Percentiles rank a stretch among this genome's conserved stretches.
These are phyloP conservation scores for Umbelopsis isabellina DNA, from an alignment of 192 early-diverging fungal species.

Conservation along the genomic window DNA sequence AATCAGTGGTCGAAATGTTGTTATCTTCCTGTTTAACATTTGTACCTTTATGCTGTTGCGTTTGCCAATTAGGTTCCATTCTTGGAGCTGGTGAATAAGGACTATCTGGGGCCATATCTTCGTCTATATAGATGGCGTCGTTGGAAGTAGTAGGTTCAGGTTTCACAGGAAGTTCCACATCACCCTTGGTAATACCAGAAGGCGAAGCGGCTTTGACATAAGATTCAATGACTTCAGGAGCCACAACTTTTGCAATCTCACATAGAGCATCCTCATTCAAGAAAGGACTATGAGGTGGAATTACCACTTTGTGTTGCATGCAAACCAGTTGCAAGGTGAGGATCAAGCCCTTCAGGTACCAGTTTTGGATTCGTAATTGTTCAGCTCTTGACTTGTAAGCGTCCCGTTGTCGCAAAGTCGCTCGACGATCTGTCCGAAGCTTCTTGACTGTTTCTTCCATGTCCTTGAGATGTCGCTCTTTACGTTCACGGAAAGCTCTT, in stretches of 20 bases:
- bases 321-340: slow-evolving; percentile 50
- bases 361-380: slow-evolving; percentile 47
- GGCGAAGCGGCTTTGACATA: slow-evolving; percentile 40
- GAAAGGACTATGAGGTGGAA: slow-evolving; percentile 39
- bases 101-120: neutral
- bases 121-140: neutral
- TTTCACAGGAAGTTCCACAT: neutral
- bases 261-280: slow-evolving; percentile 34
- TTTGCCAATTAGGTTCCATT: neutral
- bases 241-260: slow-evolving; percentile 35
- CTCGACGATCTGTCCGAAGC: slow-evolving; percentile 61
- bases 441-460: slow-evolving; percentile 75
- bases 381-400: slow-evolving; percentile 50
- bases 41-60: neutral
- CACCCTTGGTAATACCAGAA: slow-evolving; percentile 18
- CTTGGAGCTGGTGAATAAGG: neutral
- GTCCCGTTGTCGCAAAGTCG: slow-evolving; percentile 47
- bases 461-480: slow-evolving; percentile 74
- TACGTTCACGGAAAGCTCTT: slow-evolving; percentile 88
- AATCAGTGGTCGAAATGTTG: neutral
- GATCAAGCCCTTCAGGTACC: slow-evolving; percentile 53
- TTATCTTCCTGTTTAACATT: neutral
- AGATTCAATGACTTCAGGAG: slow-evolving; percentile 40
- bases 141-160: neutral
- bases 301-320: slow-evolving; percentile 40